Base-by-base conservation (phyloP, 768 basidiomycete species). In the Lactifluus volemus region DNA sequence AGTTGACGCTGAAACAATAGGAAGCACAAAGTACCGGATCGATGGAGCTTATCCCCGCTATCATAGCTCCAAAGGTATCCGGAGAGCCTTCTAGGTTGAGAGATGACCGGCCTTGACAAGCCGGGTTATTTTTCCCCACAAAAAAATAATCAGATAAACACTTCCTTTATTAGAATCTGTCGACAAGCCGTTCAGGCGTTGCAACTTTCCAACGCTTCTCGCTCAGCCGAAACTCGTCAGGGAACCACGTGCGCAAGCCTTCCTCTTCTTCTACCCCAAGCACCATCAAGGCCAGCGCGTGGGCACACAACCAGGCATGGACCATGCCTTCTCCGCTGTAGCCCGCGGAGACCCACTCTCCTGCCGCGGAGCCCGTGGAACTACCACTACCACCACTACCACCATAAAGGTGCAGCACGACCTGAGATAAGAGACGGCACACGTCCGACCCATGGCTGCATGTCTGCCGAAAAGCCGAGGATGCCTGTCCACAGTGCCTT, bases 281-380 rank as follows among this genome's bases (percentile, higher is more conserved):
- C 4, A 89, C 73, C 85, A 86, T 85, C 55, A 73, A 65, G 11
- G 83, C 85, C 19, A 86, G 69, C 8, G 81, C 83, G 58, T 78
- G 76, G 4, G 82, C 80, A 58, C 82, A 77, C 69, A 84, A 68
- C 84, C 85, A 87, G 0, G 83, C 85, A 63, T 86, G 80, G 4
- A 80, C 81, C 86, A 88, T 87, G 1, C 87, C 87, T 64, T 89
- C 87, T 0, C 87, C 87, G 0, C 79, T 77, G 68, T 84, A 89
- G 4, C 85, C 87, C 12, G 84, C 86, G 15, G 82, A 75, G 15
- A 88, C 77, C 88, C 87, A 88, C 69, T 89, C 87, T 17, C 85
- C 86, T 0, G 84, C 58, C 2, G 76, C 73, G 2, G 63, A 3
- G 30, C 21, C 25, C 15, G 11, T 48, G 25, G 11, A 48, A 9